phyloP scores from a whole-genome alignment of 139 green algal species.

The Asterochloris sp. region DNA sequence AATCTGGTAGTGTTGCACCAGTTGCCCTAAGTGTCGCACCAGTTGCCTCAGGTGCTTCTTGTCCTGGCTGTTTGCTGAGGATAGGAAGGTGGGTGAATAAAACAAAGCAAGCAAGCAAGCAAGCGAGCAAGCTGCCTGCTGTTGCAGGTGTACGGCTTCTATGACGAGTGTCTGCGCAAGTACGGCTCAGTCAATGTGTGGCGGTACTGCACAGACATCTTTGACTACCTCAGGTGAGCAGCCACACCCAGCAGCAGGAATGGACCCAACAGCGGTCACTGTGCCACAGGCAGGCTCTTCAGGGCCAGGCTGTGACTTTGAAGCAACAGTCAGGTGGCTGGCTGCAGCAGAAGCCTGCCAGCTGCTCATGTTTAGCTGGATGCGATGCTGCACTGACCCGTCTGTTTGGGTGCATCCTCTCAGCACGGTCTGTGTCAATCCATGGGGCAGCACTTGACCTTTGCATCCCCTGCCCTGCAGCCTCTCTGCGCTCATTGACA shows the following conservation, averaged over 20 bases:
- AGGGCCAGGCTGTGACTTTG: background rate
- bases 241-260: background rate
- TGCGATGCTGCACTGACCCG: background rate
- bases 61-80: too few species aligned
- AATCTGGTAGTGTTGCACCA: too few species aligned
- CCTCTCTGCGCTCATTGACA: constrained; percentile 89
- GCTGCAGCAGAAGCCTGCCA: background rate
- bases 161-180: constrained; percentile 98
- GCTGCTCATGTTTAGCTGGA: background rate
- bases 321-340: background rate
- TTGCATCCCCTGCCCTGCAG: constrained; percentile 12
- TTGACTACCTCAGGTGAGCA: constrained; percentile 81
- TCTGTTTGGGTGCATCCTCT: background rate
- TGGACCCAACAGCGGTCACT: background rate
- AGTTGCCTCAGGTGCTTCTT: too few species aligned
- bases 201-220: constrained; percentile 98
- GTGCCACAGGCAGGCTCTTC: background rate
- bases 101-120: too few species aligned
- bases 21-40: too few species aligned
- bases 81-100: too few species aligned
- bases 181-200: constrained; percentile 97
- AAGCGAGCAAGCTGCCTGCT: too few species aligned
- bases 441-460: background rate
- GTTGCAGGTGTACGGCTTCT: constrained; percentile 93
- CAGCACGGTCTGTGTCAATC: background rate